These are phyloP conservation scores for Fusarium sp. DNA, from an alignment of 2,329 filamentous ascomycete species.

Conservation along the genomic window DNA sequence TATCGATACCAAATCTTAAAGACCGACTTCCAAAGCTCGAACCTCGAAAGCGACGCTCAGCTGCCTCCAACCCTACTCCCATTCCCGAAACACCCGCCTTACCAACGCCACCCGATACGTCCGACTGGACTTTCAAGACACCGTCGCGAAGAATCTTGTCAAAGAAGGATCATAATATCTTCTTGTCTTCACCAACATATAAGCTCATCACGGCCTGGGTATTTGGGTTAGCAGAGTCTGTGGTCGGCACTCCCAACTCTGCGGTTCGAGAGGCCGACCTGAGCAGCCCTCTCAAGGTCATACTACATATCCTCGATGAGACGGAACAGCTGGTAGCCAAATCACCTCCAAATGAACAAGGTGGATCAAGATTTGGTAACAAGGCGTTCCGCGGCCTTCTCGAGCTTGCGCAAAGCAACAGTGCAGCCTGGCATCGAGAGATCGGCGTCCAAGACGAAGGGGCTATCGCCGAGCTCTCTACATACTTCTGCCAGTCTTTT, in stretches of 20 bases:
- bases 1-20: conserved; percentile 54
- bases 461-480: conserved; percentile 77
- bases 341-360: conserved; percentile 85
- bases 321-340: conserved; percentile 73
- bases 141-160: conserved; percentile 87
- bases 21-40: conserved; percentile 75
- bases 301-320: conserved; percentile 77
- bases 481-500: conserved; percentile 85
- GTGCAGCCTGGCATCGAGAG: conserved; percentile 70
- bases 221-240: conserved; percentile 86
- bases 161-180: conserved; percentile 81
- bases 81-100: conserved; percentile 81
- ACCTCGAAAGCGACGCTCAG: conserved; percentile 68
- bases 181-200: conserved; percentile 81
- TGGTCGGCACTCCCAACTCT: conserved; percentile 76
- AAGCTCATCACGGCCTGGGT: conserved; percentile 84
- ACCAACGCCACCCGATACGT: conserved; percentile 72
- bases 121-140: conserved; percentile 69
- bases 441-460: conserved; percentile 64
- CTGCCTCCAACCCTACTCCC: conserved; percentile 67
- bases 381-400: conserved; percentile 88
- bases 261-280: conserved; percentile 66
- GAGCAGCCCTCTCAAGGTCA: conserved; percentile 69
- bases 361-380: conserved; percentile 93
- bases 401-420: conserved; percentile 71